Evolutionary conservation across 2,329 filamentous ascomycete genomes (phyloP), one percentile per base, ranked within the genome.

Genomic region (Botrytis squamosa): DNA sequence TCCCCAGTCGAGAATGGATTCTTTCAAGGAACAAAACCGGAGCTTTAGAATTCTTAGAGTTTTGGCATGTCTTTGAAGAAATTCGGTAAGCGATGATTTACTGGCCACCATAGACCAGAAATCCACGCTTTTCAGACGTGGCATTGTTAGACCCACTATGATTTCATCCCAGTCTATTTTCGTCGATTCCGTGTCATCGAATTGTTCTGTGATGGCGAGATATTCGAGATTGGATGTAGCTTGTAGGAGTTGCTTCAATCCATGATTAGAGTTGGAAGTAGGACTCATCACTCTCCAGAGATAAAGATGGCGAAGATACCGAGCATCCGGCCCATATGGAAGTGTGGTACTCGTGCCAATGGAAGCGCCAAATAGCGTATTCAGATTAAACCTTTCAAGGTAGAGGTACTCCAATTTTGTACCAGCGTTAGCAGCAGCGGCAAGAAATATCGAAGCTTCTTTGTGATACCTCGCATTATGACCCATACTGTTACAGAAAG

Each of bases 301-400:
- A 49, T 9, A 0, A 7, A 66, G 63, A 7, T 38, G 12, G 22
- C 64, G 64, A 38, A 52, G 44, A 29, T 52, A 29, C 16, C 44
- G 46, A 38, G 44, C 22, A n/a, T 67, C 46, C 0, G 33, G 4
- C 10, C 14, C 14, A 62, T 38, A 1, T 52, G 44, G 8, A 52
- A 38, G 10, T 52, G 52, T 67, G 29, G 29, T 36, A 6, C 14
- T 33, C 18, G 33, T 20, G n/a, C n/a, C 12, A 29, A 22, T 22
- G 6, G 42, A 4, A 3, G n/a, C n/a, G 2, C 3, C 18, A 6
- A 18, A 10, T 8, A 66, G 49, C 14, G 10, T 36, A 33, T 57
- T 0, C 1, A n/a, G 5, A 12, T 14, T 18, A 4, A 59, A 1
- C 1, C 0, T 9, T 4, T 25, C 4, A 36, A 55, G 40, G 0